Evolutionary conservation across 176 grass and related monocot species (phyloP), one percentile per base, ranked within the genome.

Genomic region (Aegilops longissima): DNA sequence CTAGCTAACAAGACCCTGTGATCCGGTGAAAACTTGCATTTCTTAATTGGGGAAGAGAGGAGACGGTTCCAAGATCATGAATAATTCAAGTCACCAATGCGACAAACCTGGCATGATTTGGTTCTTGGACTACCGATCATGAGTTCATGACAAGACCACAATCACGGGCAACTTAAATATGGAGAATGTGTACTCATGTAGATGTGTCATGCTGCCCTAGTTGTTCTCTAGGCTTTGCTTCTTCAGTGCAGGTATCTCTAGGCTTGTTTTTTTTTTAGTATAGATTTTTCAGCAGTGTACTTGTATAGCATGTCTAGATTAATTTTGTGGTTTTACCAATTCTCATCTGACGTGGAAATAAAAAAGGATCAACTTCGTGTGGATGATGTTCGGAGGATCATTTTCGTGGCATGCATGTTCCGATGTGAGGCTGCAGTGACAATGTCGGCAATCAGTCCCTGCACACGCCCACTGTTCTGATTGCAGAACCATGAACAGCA

Each of bases 61-160:
- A 54, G 39, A 78, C n/a, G 68, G 12, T n/a, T 64, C 77, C 87
- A 79, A 84, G 79, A 65, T 30, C 51, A 16, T 84, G 54, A 9
- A 75, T 81, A 38, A 51, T 71, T 70, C 77, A 61, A 76, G 47
- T 70, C 61, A 47, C 66, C 78, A 5, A 62, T 61, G 38, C 59
- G 86, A 73, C 67, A 70, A 30, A 61, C 73, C 66, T 76, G 58
- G 47, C 18, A 17, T 78, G 10, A 44, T 40, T 66, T 80, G 23
- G 56, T 73, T 56, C 38, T 73, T 45, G 27, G 80, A 83, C 24
- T 42, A 56, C 16, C 29, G 12, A 47, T 45, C 12, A 2, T 49
- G 40, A 75, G 12, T 27, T 45, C 12, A 2, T 49, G 40, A 75
- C 42, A 17, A 27, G 25, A 49, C 12, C 13, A 75, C 69, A 73